phyloP scores from a whole-genome alignment of 1,284 basidiomycete species.

The Pterulicium gracile region DNA sequence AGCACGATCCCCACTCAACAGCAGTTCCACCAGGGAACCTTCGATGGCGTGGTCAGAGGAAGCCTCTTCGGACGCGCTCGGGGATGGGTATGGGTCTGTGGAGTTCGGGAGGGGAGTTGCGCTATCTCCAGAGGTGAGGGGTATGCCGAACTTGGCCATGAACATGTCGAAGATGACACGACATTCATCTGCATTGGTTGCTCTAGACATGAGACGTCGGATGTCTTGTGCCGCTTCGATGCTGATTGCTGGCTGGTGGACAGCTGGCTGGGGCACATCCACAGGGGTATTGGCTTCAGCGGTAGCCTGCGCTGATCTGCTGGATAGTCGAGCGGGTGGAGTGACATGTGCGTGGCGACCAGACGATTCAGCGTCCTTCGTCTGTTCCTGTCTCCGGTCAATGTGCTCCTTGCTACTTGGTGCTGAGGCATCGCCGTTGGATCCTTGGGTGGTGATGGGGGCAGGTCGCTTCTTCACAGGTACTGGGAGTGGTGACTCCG shows the following conservation, averaged over 20 bases:
- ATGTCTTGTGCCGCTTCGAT: slow-evolving; percentile 47
- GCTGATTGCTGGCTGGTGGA: slow-evolving; percentile 11
- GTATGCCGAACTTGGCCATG: slow-evolving; percentile 50
- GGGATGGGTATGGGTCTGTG: slow-evolving; percentile 23
- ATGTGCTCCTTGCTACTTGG: background rate
- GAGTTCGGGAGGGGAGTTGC: slow-evolving; percentile 9
- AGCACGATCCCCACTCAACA: slow-evolving; percentile 30
- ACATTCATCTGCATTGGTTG: slow-evolving; percentile 74
- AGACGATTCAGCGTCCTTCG: background rate
- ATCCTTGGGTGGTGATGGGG: background rate
- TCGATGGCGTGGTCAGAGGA: slow-evolving; percentile 26
- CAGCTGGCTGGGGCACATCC: slow-evolving; percentile 7
- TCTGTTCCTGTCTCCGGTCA: too few relatives aligned
- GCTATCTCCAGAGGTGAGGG: slow-evolving; percentile 18
- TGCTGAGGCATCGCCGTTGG: slow-evolving; percentile 13
- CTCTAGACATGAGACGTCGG: slow-evolving; percentile 55
- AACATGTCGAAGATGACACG: slow-evolving; percentile 77
- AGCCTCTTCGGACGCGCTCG: slow-evolving; percentile 21
- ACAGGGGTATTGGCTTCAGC: background rate
- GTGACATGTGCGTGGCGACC: background rate
- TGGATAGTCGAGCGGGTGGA: background rate
- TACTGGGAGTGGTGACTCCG: background rate
- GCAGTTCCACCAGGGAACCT: slow-evolving; percentile 35
- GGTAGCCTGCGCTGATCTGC: background rate
- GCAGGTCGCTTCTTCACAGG: background rate